Evolutionary conservation across 2,329 filamentous ascomycete species (phyloP), one percentile per base, ranked within the genome.

Genomic region (Huntiella decipiens): DNA sequence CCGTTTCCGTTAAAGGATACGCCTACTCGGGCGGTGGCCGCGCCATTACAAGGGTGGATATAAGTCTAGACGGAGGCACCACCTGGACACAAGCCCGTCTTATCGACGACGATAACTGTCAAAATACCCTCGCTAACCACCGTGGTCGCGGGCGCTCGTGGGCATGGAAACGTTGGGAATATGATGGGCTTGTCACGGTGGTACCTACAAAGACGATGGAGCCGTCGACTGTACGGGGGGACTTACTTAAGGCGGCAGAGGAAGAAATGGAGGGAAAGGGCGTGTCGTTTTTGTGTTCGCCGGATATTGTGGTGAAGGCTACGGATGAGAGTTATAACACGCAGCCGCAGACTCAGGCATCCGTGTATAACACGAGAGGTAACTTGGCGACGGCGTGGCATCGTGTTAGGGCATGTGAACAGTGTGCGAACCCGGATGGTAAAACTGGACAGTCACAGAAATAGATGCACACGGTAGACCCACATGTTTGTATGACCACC

Each of bases 341-440:
- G 0, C 77, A 81, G 58, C 76, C 77, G 1, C 71, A 78, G 55
- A 68, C 60, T 35, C 71, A 77, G 51, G 63, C 63, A 35, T 66
- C 66, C 32, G 77, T 74, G 28, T 80, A 74, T 59, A 80, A 80
- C 50, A 61, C 76, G 33, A 64, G 75, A 2, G 77, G 76, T 0
- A 79, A 79, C 56, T 61, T 79, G 46, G 73, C 74, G 2, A 78
- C 72, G n/a, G 75, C 74, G 1, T 80, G 76, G 76, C 74, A 80
- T 55, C 67, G 74, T 2, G 63, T 79, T 3, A 58, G 52, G 13
- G 53, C 64, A 5, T 63, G 61, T 46, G 57, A 58, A 2, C 49
- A 52, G n/a, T 61, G 58, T 19, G 37, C 13, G 16, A 22, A 13
- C 11, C 10, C 16, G 19, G 19, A 28, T 28, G 22, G 22, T 10